Conservation (phyloP, 768 basidiomycete species). For the Suillus variegatus region DNA sequence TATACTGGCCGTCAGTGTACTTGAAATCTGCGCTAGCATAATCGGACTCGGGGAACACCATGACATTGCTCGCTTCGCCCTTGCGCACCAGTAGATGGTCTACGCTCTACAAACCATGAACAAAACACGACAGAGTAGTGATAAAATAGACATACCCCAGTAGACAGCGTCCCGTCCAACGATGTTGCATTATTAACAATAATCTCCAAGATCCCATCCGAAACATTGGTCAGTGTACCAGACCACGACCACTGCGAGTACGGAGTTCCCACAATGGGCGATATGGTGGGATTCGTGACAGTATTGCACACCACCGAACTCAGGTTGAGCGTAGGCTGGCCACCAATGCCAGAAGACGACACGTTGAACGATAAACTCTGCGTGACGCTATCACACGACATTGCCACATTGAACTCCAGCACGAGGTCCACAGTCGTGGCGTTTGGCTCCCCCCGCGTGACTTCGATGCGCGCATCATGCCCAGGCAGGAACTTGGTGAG, state of each 20-base stretch:
- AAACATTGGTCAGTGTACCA: constrained; percentile 70
- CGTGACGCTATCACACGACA: constrained; percentile 76
- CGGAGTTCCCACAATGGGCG: constrained; percentile 53
- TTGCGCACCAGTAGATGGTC: constrained; percentile 85
- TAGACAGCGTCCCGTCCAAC: constrained; percentile 41
- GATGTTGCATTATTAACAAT: constrained; percentile 59
- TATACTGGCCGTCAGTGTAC: constrained; percentile 62
- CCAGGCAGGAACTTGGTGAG: constrained; percentile 83
- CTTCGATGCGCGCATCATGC: constrained; percentile 75
- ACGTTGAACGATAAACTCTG: constrained; percentile 64
- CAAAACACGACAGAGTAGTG: constrained; percentile 7
- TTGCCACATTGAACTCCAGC: constrained; percentile 76
- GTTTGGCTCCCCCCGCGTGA: constrained; percentile 41
- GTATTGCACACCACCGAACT: constrained; percentile 45
- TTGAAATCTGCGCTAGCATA: constrained; percentile 67
- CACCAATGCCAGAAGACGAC: constrained; percentile 65
- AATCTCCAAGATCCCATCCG: constrained; percentile 83
- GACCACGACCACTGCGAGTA: constrained; percentile 72
- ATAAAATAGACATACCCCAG: constrained; percentile 45
- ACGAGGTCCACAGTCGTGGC: constrained; percentile 61
- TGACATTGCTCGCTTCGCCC: constrained; percentile 69
- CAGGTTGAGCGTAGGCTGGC: constrained; percentile 52
- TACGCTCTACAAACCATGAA: constrained; percentile 42
- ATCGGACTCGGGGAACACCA: constrained; percentile 86
- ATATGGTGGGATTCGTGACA: constrained; percentile 49